A percentile compares a stretch with the other conserved stretches of the same genome.
Evolutionary conservation across 2,329 filamentous ascomycete species (phyloP).

Genomic region (Arthrinium phaeospermum): DNA sequence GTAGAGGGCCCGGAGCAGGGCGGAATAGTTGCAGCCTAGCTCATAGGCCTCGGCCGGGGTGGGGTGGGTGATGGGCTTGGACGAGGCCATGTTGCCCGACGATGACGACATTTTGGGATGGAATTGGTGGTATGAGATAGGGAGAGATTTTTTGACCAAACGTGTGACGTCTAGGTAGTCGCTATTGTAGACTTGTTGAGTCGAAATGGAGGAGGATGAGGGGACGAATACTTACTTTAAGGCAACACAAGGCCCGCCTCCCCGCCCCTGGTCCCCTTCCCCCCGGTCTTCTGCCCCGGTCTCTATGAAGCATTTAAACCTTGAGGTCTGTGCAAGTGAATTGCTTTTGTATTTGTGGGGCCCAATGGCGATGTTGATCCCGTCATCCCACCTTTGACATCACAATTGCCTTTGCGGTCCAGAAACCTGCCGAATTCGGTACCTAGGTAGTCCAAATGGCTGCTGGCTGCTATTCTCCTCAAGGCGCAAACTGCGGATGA

Average conservation of each 20-base stretch:
- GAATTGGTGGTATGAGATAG: neutral
- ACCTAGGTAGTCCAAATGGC: too few species aligned
- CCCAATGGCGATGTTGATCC: slow-evolving; percentile 1
- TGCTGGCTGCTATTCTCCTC: too few species aligned
- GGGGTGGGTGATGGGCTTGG: slow-evolving; percentile 25
- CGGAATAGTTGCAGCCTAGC: slow-evolving; percentile 31
- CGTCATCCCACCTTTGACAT: neutral
- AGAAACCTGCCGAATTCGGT: neutral
- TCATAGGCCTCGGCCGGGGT: slow-evolving; percentile 33
- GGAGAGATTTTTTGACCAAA: neutral
- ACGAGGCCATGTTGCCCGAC: neutral
- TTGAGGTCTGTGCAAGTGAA: neutral
- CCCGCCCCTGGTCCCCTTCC: too few species aligned
- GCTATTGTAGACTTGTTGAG: neutral
- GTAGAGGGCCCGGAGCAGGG: slow-evolving; percentile 35
- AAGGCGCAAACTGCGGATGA: too few species aligned
- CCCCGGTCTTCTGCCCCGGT: neutral
- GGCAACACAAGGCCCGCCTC: neutral
- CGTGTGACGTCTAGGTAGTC: too few species aligned
- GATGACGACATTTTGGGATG: neutral
- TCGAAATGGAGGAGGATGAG: neutral
- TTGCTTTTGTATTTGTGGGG: neutral
- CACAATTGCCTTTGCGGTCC: neutral
- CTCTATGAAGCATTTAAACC: neutral
- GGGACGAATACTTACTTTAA: neutral